Conservation (phyloP, 768 basidiomycete species). For the Ephemerocybe angulata region DNA sequence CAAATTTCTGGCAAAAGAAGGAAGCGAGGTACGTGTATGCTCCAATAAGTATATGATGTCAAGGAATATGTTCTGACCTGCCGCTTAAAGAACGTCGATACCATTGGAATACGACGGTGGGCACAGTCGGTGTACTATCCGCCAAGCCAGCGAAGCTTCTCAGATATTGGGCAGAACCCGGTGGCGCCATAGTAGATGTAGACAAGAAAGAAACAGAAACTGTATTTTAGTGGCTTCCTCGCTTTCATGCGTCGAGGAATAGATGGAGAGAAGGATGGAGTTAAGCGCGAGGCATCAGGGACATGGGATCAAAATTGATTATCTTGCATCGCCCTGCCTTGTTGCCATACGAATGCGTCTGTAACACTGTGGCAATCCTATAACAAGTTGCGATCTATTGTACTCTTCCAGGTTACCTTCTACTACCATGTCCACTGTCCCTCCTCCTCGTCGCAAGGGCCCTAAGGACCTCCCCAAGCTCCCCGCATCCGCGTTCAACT, state of each 20-base stretch:
- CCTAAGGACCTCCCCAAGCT: slow-evolving; percentile 66
- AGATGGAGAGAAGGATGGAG: too few relatives aligned
- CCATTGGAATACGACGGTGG: slow-evolving; percentile 32
- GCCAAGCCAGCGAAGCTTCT: slow-evolving; percentile 3
- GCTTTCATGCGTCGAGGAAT: too few relatives aligned
- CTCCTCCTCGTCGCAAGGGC: slow-evolving; percentile 47
- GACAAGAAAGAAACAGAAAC: too few relatives aligned
- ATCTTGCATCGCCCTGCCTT: slow-evolving; percentile 8
- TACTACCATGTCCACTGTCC: slow-evolving; percentile 10
- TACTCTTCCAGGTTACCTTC: neutral
- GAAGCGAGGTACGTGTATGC: slow-evolving; percentile 26
- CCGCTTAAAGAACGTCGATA: slow-evolving; percentile 1
- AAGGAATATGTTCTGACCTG: neutral
- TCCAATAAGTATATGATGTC: neutral
- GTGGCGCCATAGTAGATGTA: neutral
- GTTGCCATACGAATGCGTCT: neutral
- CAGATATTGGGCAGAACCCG: neutral
- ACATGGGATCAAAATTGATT: slow-evolving; percentile 8
- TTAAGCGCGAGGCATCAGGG: neutral
- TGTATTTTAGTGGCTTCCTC: too few relatives aligned
- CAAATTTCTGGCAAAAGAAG: slow-evolving; percentile 46
- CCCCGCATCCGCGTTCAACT: slow-evolving; percentile 71
- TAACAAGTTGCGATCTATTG: neutral
- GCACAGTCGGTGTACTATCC: slow-evolving; percentile 29
- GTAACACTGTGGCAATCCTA: too few relatives aligned